Evolutionary conservation across 352 stramenopile genomes (phyloP).

Genomic region (Phytopythium montanum): DNA sequence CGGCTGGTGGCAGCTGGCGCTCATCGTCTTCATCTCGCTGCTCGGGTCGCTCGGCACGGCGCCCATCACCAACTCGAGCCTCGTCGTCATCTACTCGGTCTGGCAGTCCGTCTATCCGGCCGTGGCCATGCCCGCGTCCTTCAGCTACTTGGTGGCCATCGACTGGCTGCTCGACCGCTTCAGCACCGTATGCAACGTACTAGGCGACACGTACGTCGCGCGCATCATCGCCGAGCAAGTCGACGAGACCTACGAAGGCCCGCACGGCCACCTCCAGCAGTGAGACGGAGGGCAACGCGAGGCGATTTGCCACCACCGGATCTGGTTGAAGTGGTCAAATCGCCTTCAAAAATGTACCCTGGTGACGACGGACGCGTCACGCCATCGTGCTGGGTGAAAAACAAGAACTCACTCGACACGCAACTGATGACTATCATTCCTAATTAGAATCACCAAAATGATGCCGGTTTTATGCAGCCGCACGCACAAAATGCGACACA

Average conservation of each 20-base stretch:
- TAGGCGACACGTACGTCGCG: conserved; percentile 65
- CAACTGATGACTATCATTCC: background rate
- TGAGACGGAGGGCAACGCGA: too few relatives aligned
- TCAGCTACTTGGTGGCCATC: conserved; percentile 71
- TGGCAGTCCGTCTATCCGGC: conserved; percentile 67
- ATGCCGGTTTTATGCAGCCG: background rate
- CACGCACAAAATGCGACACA: background rate
- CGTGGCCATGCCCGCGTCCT: conserved; percentile 48
- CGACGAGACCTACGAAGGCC: conserved; percentile 46
- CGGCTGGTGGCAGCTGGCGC: conserved; percentile 38
- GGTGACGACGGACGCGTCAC: background rate
- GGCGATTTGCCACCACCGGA: too few relatives aligned
- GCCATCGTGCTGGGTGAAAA: too few relatives aligned
- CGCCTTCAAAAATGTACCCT: too few relatives aligned
- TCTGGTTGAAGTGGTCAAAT: too few relatives aligned
- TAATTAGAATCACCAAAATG: background rate
- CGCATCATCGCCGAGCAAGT: conserved; percentile 77
- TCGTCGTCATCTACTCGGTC: conserved; percentile 77
- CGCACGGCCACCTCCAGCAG: background rate
- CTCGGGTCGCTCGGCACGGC: conserved; percentile 57
- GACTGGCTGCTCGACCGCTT: conserved; percentile 72
- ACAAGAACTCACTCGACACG: background rate
- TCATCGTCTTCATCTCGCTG: conserved; percentile 62
- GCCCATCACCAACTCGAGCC: conserved; percentile 61
- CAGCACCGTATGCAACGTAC: conserved; percentile 66